Base-by-base conservation (phyloP, 2,329 filamentous ascomycete genomes). In the Aspergillus thermomutatus region DNA sequence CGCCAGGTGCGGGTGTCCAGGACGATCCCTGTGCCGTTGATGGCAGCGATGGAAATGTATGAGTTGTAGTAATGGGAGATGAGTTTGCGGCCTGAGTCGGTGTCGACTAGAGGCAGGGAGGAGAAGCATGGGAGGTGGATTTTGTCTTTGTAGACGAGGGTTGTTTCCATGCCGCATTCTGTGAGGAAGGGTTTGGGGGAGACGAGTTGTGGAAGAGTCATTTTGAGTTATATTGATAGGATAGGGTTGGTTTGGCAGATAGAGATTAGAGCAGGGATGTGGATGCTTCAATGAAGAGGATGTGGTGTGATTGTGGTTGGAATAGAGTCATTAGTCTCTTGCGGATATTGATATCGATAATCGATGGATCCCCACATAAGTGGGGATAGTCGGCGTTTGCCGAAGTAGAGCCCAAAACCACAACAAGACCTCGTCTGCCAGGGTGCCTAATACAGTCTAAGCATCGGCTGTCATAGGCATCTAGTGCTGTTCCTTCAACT, bases 1-100 rank as follows among this genome's bases (percentile, higher is more conserved):
- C 57, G 57, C 57, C 57, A 60, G 34, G 57, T 60, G 47, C 55
- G 57, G 11, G 57, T 60, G 27, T 58, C 47, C 4, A 60, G 48
- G 11, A 60, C 37, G 27, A 60, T 54, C 8, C 57, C 57, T 3
- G 55, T 60, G 28, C 49, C 48, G 23, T 46, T 47, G 23, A 41
- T 19, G 37, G 56, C 50, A 4, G 57, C 53, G 11, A 55, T 46
- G 25, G 40, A 37, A 37, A 50, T 50, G 49, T 55, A 55, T 7
- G 34, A 26, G 8, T 28, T 37, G 49, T 55, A 55, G 26, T 50
- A 48, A 4, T 31, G 21, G 19, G 28, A 45, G 26, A 55, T 49
- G 28, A 55, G 11, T 17, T 28, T 37, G 25, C 48, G 49, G 48
- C 37, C 19, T 5, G 53, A 23, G 3, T 40, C 27, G 21, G 47